These are phyloP conservation scores for Teratosphaeria gauchensis DNA, from an alignment of 2,329 filamentous ascomycete genomes.

Conservation along the genomic window DNA sequence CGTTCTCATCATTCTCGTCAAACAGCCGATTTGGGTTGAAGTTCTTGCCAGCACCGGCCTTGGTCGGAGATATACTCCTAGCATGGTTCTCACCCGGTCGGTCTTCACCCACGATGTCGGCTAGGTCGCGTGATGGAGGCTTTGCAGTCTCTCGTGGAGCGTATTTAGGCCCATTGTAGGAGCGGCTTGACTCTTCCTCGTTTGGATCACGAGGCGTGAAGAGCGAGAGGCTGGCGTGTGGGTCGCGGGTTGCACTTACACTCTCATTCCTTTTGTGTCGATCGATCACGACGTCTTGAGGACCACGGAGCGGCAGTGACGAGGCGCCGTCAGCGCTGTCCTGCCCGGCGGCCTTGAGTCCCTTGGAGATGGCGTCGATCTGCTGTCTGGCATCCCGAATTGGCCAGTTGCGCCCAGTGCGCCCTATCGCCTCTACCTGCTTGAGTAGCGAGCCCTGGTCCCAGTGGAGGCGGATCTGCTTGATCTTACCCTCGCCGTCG, in stretches of 20 bases:
- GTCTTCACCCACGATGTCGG: conserved; percentile 55
- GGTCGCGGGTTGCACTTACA: conserved; percentile 31
- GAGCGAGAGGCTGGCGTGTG: conserved; percentile 60
- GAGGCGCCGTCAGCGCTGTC: conserved; percentile 13
- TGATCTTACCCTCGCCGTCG: conserved; percentile 65
- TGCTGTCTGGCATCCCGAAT: conserved; percentile 83
- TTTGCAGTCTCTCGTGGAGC: conserved; percentile 60
- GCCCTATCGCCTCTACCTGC: conserved; percentile 87
- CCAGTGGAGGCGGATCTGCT: conserved; percentile 84
- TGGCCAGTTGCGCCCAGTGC: conserved; percentile 85
- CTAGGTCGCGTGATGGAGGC: conserved; percentile 55
- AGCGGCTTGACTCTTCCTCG: conserved; percentile 39
- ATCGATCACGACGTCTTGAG: conserved; percentile 17
- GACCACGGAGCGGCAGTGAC: conserved; percentile 11
- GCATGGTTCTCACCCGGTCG: conserved; percentile 10
- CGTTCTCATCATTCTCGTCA: conserved; percentile 39
- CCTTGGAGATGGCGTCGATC: conserved; percentile 47
- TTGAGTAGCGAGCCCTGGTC: conserved; percentile 90
- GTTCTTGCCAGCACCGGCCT: conserved; percentile 42
- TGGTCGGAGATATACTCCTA: conserved; percentile 10
- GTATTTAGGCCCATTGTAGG: conserved; percentile 41
- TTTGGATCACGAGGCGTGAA: conserved; percentile 61
- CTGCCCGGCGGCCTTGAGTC: conserved; percentile 18
- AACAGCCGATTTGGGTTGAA: conserved; percentile 47
- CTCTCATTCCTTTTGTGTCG: conserved; percentile 22